Percentiles rank a stretch among this genome's conserved stretches.
These are phyloP conservation scores for Parascedosporium putredinis DNA, from an alignment of 2,329 filamentous ascomycete species.

Conservation along the genomic window DNA sequence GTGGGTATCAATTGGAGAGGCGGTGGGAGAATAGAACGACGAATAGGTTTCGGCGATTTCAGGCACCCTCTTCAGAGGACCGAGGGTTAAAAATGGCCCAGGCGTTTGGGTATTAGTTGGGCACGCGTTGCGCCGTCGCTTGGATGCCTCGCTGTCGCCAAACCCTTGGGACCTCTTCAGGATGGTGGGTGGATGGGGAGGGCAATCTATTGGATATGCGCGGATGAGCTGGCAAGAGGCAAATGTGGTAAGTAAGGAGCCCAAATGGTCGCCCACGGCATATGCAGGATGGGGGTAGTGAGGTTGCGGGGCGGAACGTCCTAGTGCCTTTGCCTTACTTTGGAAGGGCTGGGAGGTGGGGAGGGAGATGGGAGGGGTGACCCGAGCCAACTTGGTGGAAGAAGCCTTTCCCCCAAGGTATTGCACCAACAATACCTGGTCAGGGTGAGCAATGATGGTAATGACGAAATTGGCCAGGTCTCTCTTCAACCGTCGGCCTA, in stretches of 20 bases:
- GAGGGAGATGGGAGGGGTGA: constrained; percentile 14
- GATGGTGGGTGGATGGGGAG: constrained; percentile 18
- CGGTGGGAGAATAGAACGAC: constrained; percentile 8
- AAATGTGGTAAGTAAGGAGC: constrained; percentile 39
- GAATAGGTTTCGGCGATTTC: constrained; percentile 10
- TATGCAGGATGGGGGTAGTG: constrained; percentile 46
- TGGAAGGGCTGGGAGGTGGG: neutral
- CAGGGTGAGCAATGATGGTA: neutral
- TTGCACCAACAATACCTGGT: neutral
- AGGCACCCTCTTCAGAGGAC: constrained; percentile 17
- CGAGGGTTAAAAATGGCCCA: constrained; percentile 23
- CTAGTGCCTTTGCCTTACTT: constrained; percentile 20
- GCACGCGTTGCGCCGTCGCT: constrained; percentile 34
- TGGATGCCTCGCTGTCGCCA: constrained; percentile 32
- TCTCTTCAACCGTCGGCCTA: neutral
- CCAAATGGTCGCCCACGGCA: constrained; percentile 44
- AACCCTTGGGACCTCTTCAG: constrained; percentile 27
- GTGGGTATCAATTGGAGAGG: constrained; percentile 8
- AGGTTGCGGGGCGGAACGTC: constrained; percentile 25
- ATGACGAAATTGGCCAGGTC: constrained; percentile 2
- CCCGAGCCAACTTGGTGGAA: constrained; percentile 13
- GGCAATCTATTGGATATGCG: constrained; percentile 46
- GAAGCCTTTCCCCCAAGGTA: neutral
- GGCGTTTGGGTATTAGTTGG: constrained; percentile 32
- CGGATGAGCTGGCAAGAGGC: constrained; percentile 50